Evolutionary conservation across 768 basidiomycete genomes (phyloP).

Genomic region (Leccinum boreale): DNA sequence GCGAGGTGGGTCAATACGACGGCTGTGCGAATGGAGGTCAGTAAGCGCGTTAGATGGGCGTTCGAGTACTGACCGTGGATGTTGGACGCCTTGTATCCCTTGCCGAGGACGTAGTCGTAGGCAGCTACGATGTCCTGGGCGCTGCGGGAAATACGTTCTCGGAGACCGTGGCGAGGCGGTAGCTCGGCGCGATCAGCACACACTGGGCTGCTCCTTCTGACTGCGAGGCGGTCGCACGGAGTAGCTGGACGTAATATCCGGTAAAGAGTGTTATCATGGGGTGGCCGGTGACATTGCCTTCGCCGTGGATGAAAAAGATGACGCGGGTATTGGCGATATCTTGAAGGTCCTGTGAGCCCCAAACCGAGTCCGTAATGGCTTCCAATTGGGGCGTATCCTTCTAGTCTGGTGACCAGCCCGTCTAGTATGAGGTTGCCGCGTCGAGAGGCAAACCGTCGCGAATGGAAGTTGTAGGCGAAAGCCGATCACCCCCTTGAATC

Average conservation of each 20-base stretch:
- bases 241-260: slow-evolving; percentile 5
- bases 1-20: slow-evolving; percentile 30
- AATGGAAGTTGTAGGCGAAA: neutral
- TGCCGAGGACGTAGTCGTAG: slow-evolving; percentile 24
- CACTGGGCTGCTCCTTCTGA: neutral
- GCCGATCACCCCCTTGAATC: neutral
- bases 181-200: slow-evolving; percentile 20
- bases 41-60: neutral
- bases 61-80: slow-evolving; percentile 13
- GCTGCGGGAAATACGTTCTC: slow-evolving; percentile 22
- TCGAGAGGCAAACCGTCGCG: too few relatives aligned
- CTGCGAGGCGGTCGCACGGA: slow-evolving; percentile 4
- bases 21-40: slow-evolving; percentile 2
- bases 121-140: slow-evolving; percentile 23
- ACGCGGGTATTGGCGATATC: too few relatives aligned
- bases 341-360: too few relatives aligned
- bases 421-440: too few relatives aligned
- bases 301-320: neutral
- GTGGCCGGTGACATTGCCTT: slow-evolving; percentile 16
- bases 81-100: slow-evolving; percentile 21
- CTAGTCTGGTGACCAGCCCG: too few relatives aligned
- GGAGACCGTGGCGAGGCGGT: slow-evolving; percentile 22
- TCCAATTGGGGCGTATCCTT: too few relatives aligned
- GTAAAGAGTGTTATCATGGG: slow-evolving; percentile 8
- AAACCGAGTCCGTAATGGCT: too few relatives aligned